These are phyloP conservation scores for Venturia nashicola DNA, from an alignment of 2,329 filamentous ascomycete genomes.

Conservation along the genomic window DNA sequence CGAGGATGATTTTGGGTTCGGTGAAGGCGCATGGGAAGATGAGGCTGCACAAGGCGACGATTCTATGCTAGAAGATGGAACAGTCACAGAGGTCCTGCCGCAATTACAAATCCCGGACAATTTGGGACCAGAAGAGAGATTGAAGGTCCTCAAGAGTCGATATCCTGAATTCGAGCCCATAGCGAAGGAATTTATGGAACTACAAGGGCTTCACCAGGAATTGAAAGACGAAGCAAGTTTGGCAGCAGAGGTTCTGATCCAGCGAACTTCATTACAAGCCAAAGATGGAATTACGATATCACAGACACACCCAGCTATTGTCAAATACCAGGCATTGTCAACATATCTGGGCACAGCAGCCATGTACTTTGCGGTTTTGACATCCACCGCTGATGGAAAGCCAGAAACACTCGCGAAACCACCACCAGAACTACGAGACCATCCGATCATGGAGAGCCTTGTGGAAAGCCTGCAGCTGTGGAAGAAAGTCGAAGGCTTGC, in stretches of 20 bases:
- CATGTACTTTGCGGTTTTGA: conserved; percentile 92
- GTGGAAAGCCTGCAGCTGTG: conserved; percentile 71
- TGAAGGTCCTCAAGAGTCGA: conserved; percentile 62
- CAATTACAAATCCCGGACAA: conserved; percentile 70
- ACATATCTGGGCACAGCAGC: conserved; percentile 78
- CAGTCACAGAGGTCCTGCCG: conserved; percentile 78
- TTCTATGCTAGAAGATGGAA: conserved; percentile 35
- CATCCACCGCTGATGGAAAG: conserved; percentile 57
- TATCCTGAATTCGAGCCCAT: conserved; percentile 91
- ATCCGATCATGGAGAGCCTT: conserved; percentile 79
- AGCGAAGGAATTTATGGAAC: conserved; percentile 62
- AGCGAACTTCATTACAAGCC: conserved; percentile 6
- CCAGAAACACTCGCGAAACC: conserved; percentile 48
- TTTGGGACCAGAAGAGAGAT: conserved; percentile 62
- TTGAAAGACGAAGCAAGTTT: conserved; percentile 47
- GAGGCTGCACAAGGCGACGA: conserved; percentile 31
- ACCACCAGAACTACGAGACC: conserved; percentile 71
- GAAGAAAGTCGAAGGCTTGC: conserved; percentile 59
- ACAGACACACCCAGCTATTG: conserved; percentile 18
- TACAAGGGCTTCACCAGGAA: conserved; percentile 50
- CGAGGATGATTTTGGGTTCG: conserved; percentile 86
- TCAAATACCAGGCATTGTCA: conserved; percentile 69
- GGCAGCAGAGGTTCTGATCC: conserved; percentile 32
- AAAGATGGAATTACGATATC: neutral
- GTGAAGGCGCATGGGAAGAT: conserved; percentile 74